A percentile compares a stretch with the other conserved stretches of the same genome.
Evolutionary conservation across 495 filamentous ascomycete genomes (phyloP).

Genomic region (Trichoderma virens): DNA sequence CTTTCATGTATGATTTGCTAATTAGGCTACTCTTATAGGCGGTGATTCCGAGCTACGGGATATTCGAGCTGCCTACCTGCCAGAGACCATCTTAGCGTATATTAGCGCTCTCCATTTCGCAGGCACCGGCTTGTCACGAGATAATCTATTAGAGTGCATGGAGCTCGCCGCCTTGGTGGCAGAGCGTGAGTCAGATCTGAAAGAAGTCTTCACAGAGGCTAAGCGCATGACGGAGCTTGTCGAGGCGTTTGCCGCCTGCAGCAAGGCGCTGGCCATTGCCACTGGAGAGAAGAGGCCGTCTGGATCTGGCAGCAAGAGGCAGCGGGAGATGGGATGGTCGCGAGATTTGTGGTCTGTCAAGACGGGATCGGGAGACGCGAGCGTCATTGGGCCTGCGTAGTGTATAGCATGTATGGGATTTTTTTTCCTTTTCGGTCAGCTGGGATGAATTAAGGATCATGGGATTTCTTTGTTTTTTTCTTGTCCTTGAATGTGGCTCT

Average conservation of each 20-base stretch:
- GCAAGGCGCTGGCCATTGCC: conserved; percentile 63
- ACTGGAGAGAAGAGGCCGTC: conserved; percentile 41
- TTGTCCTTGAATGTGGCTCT: not conserved
- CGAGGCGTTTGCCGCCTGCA: conserved; percentile 61
- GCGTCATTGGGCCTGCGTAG: not conserved
- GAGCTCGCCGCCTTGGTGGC: conserved; percentile 63
- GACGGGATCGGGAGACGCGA: conserved; percentile 9
- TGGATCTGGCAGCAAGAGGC: conserved; percentile 42
- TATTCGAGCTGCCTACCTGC: conserved; percentile 68
- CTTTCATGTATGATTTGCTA: conserved; percentile 9
- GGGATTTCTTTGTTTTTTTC: not conserved
- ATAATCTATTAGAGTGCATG: conserved; percentile 67
- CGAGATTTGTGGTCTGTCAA: conserved; percentile 45
- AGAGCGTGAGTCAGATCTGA: conserved; percentile 56
- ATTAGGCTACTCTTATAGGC: conserved; percentile 13
- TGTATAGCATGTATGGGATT: not conserved
- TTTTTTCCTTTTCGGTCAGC: not conserved
- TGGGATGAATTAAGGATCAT: not conserved
- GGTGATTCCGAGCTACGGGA: conserved; percentile 35
- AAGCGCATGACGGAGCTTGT: conserved; percentile 72
- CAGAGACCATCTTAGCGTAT: conserved; percentile 76
- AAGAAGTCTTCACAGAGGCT: conserved; percentile 53
- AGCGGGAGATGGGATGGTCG: conserved; percentile 45
- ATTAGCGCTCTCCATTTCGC: conserved; percentile 63
- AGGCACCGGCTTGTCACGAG: conserved; percentile 54